These are phyloP conservation scores for Aquilaria yunnanensis DNA, from an alignment of 345 rosid species.

Conservation along the genomic window DNA sequence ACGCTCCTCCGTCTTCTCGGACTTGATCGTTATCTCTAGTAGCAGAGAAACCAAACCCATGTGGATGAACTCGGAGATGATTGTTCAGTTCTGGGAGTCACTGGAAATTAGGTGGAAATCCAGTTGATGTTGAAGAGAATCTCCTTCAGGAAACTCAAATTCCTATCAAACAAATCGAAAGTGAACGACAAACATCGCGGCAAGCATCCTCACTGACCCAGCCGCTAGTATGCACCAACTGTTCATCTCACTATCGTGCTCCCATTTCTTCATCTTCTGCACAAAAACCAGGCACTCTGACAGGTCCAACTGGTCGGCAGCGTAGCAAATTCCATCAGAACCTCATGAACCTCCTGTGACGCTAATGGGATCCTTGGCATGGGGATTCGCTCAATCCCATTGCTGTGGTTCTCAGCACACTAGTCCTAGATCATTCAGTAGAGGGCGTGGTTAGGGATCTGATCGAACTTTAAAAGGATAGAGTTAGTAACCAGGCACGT, in stretches of 20 bases:
- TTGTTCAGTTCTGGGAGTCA: slow-evolving; percentile 1
- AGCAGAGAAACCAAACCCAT: slow-evolving; percentile 28
- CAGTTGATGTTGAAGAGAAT: slow-evolving; percentile 21
- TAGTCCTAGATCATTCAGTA: slow-evolving; percentile 56
- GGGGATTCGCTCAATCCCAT: slow-evolving; percentile 48
- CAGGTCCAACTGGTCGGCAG: slow-evolving; percentile 18
- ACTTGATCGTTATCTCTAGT: slow-evolving; percentile 22
- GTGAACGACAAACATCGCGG: slow-evolving; percentile 34
- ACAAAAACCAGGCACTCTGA: slow-evolving; percentile 16
- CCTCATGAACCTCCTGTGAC: slow-evolving; percentile 19
- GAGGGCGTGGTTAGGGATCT: slow-evolving; percentile 48
- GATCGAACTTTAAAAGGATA: slow-evolving; percentile 34
- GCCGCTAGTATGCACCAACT: slow-evolving; percentile 20
- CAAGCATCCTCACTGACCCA: slow-evolving; percentile 18
- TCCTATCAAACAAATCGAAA: slow-evolving; percentile 12
- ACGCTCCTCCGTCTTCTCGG: slow-evolving; percentile 19
- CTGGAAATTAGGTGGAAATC: slow-evolving; percentile 30
- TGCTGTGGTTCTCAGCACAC: slow-evolving; percentile 38
- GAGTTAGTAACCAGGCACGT: slow-evolving; percentile 64
- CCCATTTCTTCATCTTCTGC: slow-evolving; percentile 31
- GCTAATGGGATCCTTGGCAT: slow-evolving; percentile 49
- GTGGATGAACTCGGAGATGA: slow-evolving; percentile 18
- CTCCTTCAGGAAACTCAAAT: slow-evolving; percentile 23
- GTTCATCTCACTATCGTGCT: slow-evolving; percentile 47
- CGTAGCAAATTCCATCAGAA: slow-evolving; percentile 17